Evolutionary conservation across 306 rosid species (phyloP).

Genomic region (Rosa multiflora): DNA sequence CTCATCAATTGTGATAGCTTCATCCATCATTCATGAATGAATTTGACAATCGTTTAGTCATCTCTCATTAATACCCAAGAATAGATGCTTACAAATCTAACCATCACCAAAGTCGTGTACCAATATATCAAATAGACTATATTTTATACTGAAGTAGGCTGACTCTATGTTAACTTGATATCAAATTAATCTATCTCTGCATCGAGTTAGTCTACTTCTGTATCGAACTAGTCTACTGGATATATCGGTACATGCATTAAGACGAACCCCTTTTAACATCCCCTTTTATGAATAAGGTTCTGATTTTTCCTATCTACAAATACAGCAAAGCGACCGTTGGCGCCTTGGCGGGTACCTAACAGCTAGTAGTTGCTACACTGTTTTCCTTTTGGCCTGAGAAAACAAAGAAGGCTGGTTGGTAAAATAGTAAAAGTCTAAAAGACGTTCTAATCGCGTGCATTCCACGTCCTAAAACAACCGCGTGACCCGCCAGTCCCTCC

Average conservation of each 20-base stretch:
- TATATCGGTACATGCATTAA: too few species aligned
- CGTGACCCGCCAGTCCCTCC: constrained; percentile 18
- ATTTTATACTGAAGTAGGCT: too few species aligned
- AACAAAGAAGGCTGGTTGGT: neutral
- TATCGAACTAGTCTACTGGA: too few species aligned
- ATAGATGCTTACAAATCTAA: too few species aligned
- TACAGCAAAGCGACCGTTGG: neutral
- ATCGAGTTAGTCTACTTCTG: too few species aligned
- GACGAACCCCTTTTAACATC: too few species aligned
- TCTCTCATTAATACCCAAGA: neutral
- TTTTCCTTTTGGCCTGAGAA: neutral
- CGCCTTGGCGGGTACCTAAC: neutral
- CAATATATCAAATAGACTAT: too few species aligned
- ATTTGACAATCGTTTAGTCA: neutral
- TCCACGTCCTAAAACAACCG: constrained; percentile 7
- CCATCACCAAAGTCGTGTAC: too few species aligned
- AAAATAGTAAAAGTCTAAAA: neutral
- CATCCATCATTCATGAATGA: neutral
- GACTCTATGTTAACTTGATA: too few species aligned
- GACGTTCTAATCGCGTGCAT: neutral
- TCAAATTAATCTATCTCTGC: too few species aligned
- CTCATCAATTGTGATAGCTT: neutral
- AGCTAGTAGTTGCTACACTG: neutral
- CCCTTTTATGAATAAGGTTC: too few species aligned
- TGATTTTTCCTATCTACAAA: too few species aligned